Evolutionary conservation across 805 yeast species (phyloP), one percentile per base, ranked within the genome.

Genomic region (Teunomyces pallodes): DNA sequence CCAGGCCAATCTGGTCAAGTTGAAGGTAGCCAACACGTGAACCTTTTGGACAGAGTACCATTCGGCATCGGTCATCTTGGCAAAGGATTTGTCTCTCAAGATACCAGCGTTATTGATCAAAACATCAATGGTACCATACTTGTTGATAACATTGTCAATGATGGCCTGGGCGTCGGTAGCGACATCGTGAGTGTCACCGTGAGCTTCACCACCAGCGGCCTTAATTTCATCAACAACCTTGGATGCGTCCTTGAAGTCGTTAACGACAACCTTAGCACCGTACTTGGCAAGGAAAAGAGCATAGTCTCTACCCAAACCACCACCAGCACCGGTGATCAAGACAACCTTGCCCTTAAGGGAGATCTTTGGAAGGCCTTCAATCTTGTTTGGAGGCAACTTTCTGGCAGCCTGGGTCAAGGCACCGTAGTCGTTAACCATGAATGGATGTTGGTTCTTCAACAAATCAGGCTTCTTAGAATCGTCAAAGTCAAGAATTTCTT

Each of bases 101-200:
- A 92, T 89, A 51, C 99, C 99, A 12, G 99, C 99, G 65, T 92
- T 92, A 73, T 92, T 92, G 52, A 92, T 77, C 55, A 92, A 77
- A 6, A 89, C 80, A 69, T 92, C 96, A 49, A 92, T 84, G 39
- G 86, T 78, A 31, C 97, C 97, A 70, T 81, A 92, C 48, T 76
- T 75, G 54, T 80, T 80, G 47, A 90, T 51, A 13, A 96, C 96
- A 36, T 87, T 83, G 66, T 87, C 77, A 50, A 92, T 81, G 55
- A 92, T 87, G 30, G 79, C 79, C 45, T 81, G 81, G 39, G 96
- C 84, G 51, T 90, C 84, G 1, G 76, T 72, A 50, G 86, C 87
- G 47, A 90, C 96, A 65, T 89, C 90, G 69, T 87, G 88, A 58
- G 77, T 79, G 61, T 90, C 95, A 33, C 86, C 88, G 47, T 89